Base-by-base conservation (phyloP, 192 early-diverging fungal genomes). In the Backusella psychrophila region DNA sequence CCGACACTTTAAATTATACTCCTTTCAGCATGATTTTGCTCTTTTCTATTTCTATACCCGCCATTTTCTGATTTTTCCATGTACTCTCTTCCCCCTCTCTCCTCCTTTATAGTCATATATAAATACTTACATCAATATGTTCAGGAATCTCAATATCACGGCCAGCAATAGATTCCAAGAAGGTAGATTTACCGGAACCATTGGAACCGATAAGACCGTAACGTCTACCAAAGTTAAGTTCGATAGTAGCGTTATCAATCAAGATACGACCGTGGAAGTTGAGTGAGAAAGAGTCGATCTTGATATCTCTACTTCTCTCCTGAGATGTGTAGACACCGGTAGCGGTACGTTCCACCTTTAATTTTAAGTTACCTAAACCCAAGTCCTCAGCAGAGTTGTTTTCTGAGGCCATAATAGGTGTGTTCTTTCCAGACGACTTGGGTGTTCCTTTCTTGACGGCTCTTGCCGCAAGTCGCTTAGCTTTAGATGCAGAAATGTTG, bases 221-320 rank as follows among this genome's bases (percentile, higher is more conserved):
- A 73, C 98, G 90, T 84, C 97, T 93, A 78, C 98, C 98, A 87
- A 93, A 98, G 92, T 99, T 99, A 84, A 99, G 91, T 87, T 99
- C 97, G 63, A 99, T 91, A 38, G 90, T 92, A 44, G 96, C 91
- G 81, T 99, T 97, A 72, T 93, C 89, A 81, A 99, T 93, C 68
- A 99, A 90, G 76, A 93, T 90, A 84, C 97, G 95, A 26, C 96
- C 97, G 85, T 94, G 95, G 87, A 93, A 98, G 63, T 91, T 92
- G 73, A 99, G 92, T 34, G 95, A 94, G 90, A 92, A 98, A 31
- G 90, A 92, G 81, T 99, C 96, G 67, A 99, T 95, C 87, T 97
- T 96, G 78, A 98, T 91, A 89, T 99, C 98, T 73, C 96, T 87
- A 15, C 95, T 95, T 78, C 90, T 89, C 78, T 89, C 90, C 78